Percentiles rank a stretch among this genome's conserved stretches.
phyloP scores from a whole-genome alignment of 495 filamentous ascomycete genomes.

The Hypoxylon intermedium region DNA sequence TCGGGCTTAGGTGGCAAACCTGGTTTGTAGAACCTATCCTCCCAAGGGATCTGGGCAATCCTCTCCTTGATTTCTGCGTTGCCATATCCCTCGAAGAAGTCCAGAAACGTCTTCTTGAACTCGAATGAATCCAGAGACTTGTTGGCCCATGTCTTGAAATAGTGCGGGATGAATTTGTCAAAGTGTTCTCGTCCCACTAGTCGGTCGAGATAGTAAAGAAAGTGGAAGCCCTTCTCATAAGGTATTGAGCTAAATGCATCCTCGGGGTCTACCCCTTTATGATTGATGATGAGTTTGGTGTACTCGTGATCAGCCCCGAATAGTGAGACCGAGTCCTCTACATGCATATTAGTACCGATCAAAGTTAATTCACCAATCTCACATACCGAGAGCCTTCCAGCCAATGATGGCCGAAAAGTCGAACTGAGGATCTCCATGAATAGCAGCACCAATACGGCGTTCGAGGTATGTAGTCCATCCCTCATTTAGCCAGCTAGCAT shows the following conservation, averaged over 20 bases:
- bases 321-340: constrained; percentile 74
- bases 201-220: constrained; percentile 81
- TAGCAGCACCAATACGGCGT: constrained; percentile 69
- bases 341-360: constrained; percentile 43
- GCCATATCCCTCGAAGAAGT: constrained; percentile 77
- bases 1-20: constrained; percentile 88
- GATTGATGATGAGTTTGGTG: constrained; percentile 84
- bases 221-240: constrained; percentile 69
- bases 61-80: constrained; percentile 67
- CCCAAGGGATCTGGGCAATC: constrained; percentile 80
- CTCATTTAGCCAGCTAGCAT: constrained; percentile 81
- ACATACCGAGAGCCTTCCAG: constrained; percentile 66
- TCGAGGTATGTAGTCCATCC: constrained; percentile 97
- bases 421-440: constrained; percentile 82
- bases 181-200: constrained; percentile 85
- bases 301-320: constrained; percentile 87
- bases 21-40: constrained; percentile 81
- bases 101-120: constrained; percentile 84
- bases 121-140: constrained; percentile 91
- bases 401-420: constrained; percentile 94
- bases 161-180: constrained; percentile 93
- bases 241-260: constrained; percentile 92
- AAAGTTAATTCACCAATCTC: not conserved
- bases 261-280: constrained; percentile 91
- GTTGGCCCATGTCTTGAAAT: constrained; percentile 80